phyloP scores from a whole-genome alignment of 768 basidiomycete species.

The Rhodotorula babjevae region DNA sequence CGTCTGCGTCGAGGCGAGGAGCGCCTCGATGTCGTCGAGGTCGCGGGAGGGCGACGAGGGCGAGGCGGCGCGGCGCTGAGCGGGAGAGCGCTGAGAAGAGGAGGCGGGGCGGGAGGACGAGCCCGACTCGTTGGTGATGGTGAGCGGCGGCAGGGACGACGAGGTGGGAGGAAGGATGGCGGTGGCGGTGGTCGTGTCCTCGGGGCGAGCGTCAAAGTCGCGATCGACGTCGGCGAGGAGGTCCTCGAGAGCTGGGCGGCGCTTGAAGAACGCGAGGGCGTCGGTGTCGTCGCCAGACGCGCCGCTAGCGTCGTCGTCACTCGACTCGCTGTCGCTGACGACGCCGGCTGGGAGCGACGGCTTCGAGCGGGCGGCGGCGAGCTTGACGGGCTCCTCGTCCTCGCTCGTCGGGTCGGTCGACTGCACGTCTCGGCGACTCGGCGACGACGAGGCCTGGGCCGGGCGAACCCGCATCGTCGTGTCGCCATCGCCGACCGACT shows the following conservation, averaged over 20 bases:
- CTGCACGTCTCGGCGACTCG: constrained; percentile 3
- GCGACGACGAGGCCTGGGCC: background rate
- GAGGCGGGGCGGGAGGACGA: background rate
- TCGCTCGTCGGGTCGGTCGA: constrained; percentile 35
- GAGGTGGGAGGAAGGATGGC: background rate
- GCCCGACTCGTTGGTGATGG: constrained; percentile 2
- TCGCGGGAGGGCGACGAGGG: background rate
- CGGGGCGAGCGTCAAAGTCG: constrained; percentile 1
- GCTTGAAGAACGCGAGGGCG: background rate
- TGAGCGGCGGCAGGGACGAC: constrained; percentile 13
- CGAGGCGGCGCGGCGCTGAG: background rate
- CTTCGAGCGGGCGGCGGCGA: background rate
- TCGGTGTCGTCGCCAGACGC: background rate
- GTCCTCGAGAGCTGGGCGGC: background rate
- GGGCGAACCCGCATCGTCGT: background rate
- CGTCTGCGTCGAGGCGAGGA: background rate
- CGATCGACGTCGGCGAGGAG: constrained; percentile 15
- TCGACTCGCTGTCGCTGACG: background rate
- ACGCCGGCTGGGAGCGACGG: too few relatives aligned
- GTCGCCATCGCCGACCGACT: background rate
- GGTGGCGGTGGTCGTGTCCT: background rate
- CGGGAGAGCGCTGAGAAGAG: background rate
- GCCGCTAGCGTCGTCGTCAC: background rate
- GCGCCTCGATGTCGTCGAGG: background rate
- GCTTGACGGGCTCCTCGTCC: constrained; percentile 10